These are phyloP conservation scores for Globisporangium cystogenes DNA, from an alignment of 352 stramenopile genomes.

Conservation along the genomic window DNA sequence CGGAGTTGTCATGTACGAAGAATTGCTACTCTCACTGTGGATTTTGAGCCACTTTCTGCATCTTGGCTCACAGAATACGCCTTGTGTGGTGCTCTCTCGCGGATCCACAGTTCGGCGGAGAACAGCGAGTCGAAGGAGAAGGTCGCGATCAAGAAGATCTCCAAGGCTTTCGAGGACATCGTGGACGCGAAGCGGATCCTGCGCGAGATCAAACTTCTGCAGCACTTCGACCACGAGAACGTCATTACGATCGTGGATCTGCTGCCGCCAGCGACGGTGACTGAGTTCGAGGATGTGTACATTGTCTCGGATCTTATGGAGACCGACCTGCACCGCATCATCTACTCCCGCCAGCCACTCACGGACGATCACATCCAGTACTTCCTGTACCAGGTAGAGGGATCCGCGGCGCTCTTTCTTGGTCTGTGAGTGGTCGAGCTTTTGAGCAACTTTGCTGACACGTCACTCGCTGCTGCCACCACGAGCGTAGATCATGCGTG, in stretches of 20 bases:
- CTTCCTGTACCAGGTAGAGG: slow-evolving; percentile 83
- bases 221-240: slow-evolving; percentile 94
- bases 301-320: slow-evolving; percentile 98
- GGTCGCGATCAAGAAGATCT: slow-evolving; percentile 88
- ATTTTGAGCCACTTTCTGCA: neutral
- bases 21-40: neutral
- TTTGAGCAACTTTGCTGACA: neutral
- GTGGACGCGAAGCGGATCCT: slow-evolving; percentile 99
- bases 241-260: slow-evolving; percentile 96
- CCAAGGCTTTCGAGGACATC: slow-evolving; percentile 94
- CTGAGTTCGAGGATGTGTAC: slow-evolving; percentile 97
- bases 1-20: slow-evolving; percentile 89
- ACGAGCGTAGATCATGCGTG: slow-evolving; percentile 88
- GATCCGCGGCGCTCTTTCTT: neutral
- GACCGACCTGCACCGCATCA: slow-evolving; percentile 97
- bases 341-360: slow-evolving; percentile 93
- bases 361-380: slow-evolving; percentile 93
- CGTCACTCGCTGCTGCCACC: neutral
- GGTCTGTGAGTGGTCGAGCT: neutral
- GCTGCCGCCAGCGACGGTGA: slow-evolving; percentile 88
- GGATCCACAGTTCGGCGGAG: slow-evolving; percentile 51
- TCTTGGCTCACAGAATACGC: neutral
- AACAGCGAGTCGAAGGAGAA: slow-evolving; percentile 81
- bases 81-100: neutral
- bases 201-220: slow-evolving; percentile 94